These are phyloP conservation scores for Nakazawaea populi DNA, from an alignment of 805 yeast species.

Conservation along the genomic window DNA sequence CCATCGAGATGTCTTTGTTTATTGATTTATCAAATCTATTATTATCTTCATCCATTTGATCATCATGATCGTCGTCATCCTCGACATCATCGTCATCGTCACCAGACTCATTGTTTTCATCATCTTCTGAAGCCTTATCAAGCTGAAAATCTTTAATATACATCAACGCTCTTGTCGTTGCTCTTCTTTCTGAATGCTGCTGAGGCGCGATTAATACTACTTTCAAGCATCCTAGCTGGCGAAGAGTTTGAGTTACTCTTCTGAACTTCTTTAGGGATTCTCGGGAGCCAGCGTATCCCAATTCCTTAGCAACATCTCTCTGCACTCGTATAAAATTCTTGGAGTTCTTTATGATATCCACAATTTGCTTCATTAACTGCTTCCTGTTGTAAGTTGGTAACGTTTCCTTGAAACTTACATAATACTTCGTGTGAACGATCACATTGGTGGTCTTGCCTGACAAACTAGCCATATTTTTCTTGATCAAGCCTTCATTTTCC, in stretches of 20 bases:
- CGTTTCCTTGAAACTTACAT: not conserved
- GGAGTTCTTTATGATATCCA: conserved; percentile 47
- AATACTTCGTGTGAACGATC: conserved; percentile 44
- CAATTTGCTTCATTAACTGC: conserved; percentile 25
- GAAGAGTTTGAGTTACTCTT: conserved; percentile 40
- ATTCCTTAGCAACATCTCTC: conserved; percentile 53
- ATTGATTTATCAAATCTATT: no score
- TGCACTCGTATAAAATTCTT: conserved; percentile 57
- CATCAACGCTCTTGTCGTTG: conserved; percentile 41
- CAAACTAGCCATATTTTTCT: conserved; percentile 28
- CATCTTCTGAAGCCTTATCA: conserved; percentile 16
- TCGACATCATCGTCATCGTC: conserved; percentile 25
- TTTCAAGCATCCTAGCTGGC: conserved; percentile 38
- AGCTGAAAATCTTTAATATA: conserved; percentile 34
- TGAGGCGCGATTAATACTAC: conserved; percentile 41
- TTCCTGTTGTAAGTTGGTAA: conserved; percentile 14
- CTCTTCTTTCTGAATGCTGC: conserved; percentile 17
- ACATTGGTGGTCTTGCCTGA: conserved; percentile 49
- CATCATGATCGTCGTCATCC: conserved; percentile 17
- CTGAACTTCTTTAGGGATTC: conserved; percentile 28
- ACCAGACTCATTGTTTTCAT: conserved; percentile 18
- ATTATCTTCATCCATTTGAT: not conserved
- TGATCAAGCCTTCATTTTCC: conserved; percentile 42
- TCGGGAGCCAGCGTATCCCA: conserved; percentile 38
- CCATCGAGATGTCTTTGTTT: not conserved